Conservation (phyloP, 257 asterid genomes). For the Thymus mandschuricus region DNA sequence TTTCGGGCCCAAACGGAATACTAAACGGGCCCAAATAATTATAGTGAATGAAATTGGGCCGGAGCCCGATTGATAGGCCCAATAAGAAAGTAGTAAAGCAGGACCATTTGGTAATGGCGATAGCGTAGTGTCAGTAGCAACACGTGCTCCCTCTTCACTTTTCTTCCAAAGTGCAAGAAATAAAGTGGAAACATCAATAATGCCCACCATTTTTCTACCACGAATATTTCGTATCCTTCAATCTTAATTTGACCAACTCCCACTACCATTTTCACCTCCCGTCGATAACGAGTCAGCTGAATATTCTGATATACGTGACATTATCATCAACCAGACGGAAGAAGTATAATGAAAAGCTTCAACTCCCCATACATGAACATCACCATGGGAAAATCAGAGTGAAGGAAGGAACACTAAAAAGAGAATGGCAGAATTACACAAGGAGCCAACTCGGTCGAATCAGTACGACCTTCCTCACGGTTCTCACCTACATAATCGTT, state of each 20-base stretch:
- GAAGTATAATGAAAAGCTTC: too few species aligned
- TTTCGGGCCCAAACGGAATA: too few species aligned
- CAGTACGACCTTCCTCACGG: not conserved
- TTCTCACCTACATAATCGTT: not conserved
- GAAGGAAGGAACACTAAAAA: not conserved
- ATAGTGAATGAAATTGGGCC: too few species aligned
- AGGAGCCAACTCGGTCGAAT: not conserved
- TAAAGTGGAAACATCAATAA: constrained; percentile 23
- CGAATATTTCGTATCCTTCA: not conserved
- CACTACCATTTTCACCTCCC: too few species aligned
- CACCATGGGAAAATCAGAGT: not conserved
- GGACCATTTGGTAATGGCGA: not conserved
- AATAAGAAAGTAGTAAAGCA: too few species aligned
- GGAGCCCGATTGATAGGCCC: too few species aligned
- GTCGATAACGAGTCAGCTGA: too few species aligned
- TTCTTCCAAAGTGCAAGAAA: not conserved
- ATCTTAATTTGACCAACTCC: not conserved
- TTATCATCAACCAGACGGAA: too few species aligned
- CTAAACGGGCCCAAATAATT: too few species aligned
- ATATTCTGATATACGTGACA: too few species aligned
- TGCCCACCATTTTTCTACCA: not conserved
- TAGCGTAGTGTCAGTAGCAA: not conserved
- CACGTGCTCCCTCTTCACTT: not conserved
- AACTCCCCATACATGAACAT: too few species aligned
- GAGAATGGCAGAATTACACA: not conserved